Percentiles rank a stretch among this genome's conserved stretches.
phyloP scores from a whole-genome alignment of 2,329 filamentous ascomycete genomes.

The Sporothrix variecibatus region DNA sequence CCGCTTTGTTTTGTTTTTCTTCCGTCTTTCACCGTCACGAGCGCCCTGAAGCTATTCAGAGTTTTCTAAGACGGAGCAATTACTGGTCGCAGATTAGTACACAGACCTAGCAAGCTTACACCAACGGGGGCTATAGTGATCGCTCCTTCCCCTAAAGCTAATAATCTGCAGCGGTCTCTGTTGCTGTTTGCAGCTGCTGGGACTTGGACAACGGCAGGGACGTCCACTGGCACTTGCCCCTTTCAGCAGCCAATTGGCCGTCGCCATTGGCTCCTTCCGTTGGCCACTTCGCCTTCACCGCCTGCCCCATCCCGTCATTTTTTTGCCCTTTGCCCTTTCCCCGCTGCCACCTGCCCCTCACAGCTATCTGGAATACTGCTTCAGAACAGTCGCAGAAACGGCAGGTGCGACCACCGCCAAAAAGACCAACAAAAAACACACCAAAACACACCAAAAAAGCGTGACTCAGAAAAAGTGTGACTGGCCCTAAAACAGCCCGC shows the following conservation, averaged over 20 bases:
- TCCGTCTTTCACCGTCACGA: conserved; percentile 1
- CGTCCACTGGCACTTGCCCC: background rate
- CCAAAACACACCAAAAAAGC: background rate
- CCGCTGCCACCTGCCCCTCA: background rate
- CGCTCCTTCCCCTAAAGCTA: background rate
- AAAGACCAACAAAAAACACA: background rate
- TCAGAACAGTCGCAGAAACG: conserved; percentile 17
- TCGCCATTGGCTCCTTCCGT: background rate
- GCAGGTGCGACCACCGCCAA: conserved; percentile 7
- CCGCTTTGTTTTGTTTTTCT: background rate
- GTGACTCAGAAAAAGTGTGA: conserved; percentile 24
- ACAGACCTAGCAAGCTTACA: conserved; percentile 9
- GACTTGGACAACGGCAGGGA: background rate
- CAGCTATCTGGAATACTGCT: background rate
- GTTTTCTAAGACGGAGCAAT: conserved; percentile 21
- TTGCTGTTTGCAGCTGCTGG: background rate
- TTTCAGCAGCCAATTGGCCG: background rate
- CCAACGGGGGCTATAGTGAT: background rate
- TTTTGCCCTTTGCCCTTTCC: conserved; percentile 6
- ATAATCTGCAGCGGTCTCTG: background rate
- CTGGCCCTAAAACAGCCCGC: conserved; percentile 1
- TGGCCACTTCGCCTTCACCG: conserved; percentile 9
- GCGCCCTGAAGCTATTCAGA: conserved; percentile 25
- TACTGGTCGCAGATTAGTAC: conserved; percentile 3
- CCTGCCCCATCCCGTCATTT: background rate